These are phyloP conservation scores for Hemisphaericaspora xylanilytica DNA, from an alignment of 1,139 yeast genomes.

Conservation along the genomic window DNA sequence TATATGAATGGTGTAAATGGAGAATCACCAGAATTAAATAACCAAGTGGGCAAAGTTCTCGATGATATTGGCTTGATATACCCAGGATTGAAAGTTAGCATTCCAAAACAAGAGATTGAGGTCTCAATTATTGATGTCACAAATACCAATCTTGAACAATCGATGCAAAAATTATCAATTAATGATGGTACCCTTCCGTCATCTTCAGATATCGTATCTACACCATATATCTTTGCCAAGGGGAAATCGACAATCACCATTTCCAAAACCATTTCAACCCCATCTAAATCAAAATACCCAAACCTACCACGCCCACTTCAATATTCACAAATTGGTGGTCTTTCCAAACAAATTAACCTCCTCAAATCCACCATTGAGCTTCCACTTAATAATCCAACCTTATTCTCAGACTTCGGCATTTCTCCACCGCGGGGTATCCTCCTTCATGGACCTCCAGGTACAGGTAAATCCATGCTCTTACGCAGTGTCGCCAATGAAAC, in stretches of 20 bases:
- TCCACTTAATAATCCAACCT: conserved; percentile 74
- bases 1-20: conserved; percentile 7
- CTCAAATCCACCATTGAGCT: conserved; percentile 71
- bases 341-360: conserved; percentile 57
- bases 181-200: conserved; percentile 12
- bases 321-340: conserved; percentile 73
- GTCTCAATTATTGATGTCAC: conserved; percentile 24
- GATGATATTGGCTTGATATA: conserved; percentile 53
- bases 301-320: conserved; percentile 40
- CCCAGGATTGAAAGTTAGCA: conserved; percentile 46
- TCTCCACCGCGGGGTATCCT: conserved; percentile 88
- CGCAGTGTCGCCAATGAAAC: conserved; percentile 70
- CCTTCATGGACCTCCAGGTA: conserved; percentile 95
- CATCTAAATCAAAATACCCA: conserved; percentile 30
- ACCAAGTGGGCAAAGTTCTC: conserved; percentile 35
- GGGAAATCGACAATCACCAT: conserved; percentile 30
- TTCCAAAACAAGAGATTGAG: conserved; percentile 9
- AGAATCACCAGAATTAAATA: conserved; percentile 7
- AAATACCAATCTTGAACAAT: conserved; percentile 18
- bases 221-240: conserved; percentile 44
- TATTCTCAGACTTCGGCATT: conserved; percentile 83
- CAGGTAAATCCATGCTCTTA: conserved; percentile 90
- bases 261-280: conserved; percentile 18
- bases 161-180: conserved; percentile 29
- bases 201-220: conserved; percentile 32